These are phyloP conservation scores for Mucor sp. DNA, from an alignment of 371 early-diverging fungal species.

Conservation along the genomic window DNA sequence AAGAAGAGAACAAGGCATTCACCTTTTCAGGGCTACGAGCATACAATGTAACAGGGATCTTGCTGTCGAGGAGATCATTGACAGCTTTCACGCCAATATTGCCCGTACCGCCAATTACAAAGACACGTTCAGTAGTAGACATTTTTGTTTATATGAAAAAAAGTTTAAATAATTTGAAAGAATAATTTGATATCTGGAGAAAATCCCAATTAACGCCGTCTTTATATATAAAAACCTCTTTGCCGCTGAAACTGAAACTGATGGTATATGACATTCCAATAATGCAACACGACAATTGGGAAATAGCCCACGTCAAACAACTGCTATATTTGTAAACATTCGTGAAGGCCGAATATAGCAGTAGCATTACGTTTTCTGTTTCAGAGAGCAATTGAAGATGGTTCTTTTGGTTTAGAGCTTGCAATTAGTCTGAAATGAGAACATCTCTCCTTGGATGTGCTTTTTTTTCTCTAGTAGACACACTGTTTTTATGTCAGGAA, in stretches of 20 bases:
- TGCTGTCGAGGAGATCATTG: slow-evolving; percentile 11
- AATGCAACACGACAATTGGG: not conserved
- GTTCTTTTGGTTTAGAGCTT: too few relatives aligned
- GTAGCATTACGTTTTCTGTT: not conserved
- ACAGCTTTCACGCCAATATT: slow-evolving; percentile 24
- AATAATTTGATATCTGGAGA: not conserved
- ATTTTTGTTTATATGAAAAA: not conserved
- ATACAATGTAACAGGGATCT: slow-evolving; percentile 17
- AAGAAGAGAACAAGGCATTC: slow-evolving; percentile 12
- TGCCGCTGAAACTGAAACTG: not conserved
- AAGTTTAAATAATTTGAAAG: not conserved
- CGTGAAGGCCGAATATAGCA: not conserved
- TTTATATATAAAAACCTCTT: not conserved
- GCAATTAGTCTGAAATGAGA: too few relatives aligned
- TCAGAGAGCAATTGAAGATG: not conserved
- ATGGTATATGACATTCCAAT: not conserved
- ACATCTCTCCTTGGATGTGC: too few relatives aligned
- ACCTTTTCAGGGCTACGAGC: slow-evolving; percentile 26
- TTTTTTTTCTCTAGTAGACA: too few relatives aligned
- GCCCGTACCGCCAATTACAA: slow-evolving; percentile 38
- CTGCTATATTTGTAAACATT: not conserved
- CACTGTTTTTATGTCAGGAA: not conserved
- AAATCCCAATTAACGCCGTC: not conserved
- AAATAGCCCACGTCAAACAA: not conserved
- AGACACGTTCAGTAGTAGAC: slow-evolving; percentile 15